Evolutionary conservation across 768 basidiomycete species (phyloP), one percentile per base, ranked within the genome.

Genomic region (Leccinum rimulosum): DNA sequence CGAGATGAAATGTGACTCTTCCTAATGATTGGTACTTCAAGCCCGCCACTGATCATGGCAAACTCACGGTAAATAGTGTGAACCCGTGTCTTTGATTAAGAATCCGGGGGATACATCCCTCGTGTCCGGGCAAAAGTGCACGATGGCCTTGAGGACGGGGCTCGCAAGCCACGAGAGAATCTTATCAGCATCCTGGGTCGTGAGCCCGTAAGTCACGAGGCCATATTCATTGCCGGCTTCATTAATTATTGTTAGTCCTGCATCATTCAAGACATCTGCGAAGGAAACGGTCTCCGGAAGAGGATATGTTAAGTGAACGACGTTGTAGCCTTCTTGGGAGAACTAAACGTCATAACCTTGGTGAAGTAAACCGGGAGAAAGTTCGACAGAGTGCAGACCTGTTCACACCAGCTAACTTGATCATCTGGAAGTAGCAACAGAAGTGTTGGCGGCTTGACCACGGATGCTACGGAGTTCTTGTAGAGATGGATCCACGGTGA

Each of bases 251-350:
- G 54, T 28, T 22, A 27, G 50, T 30, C 59, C 62, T 47, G 61
- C 67, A 15, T 66, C 63, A 15, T 62, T 58, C 47, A 72, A 52
- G 25, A 54, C 49, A 12, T 68, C 63, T 11, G 47, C 25, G 30
- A 74, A 62, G n/a, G 62, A 56, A 14, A 47, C 53, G 27, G 57
- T 15, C 19, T 53, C 48, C 25, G 65, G 52, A 12, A 56, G 50
- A 30, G 74, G 70, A 33, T 72, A 74, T 2, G 61, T 35, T 10
- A 77, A 54, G 33, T 73, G 74, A 10, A 72, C 54, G 17, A 76
- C 70, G n/a, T 70, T 61, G 59, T 79, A 77, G 28, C 77, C 77
- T 60, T 79, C 78, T 56, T 76, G 73, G 33, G 76, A 62, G 59
- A 74, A 71, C 73, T 77, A 54, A n/a, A 35, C 11, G 28, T 53